Conservation (phyloP, 371 early-diverging fungal species). For the Mucor plumbeus region DNA sequence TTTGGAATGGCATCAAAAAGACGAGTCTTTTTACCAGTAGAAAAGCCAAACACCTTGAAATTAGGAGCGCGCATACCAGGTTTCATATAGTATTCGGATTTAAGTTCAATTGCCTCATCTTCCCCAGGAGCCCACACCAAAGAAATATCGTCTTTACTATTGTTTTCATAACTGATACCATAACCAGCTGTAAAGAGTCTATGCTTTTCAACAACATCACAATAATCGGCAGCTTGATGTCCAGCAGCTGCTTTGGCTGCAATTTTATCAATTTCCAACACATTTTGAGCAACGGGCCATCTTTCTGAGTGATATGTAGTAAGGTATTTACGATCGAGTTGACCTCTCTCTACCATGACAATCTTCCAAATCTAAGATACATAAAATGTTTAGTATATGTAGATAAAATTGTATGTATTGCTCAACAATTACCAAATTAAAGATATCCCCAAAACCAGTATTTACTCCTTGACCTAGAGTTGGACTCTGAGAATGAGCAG, state of each 20-base stretch:
- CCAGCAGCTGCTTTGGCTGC: conserved; percentile 51
- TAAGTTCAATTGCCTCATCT: neutral
- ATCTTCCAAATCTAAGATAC: conserved; percentile 45
- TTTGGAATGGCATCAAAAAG: conserved; percentile 33
- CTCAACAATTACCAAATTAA: conserved; percentile 40
- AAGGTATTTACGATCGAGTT: conserved; percentile 27
- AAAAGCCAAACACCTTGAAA: conserved; percentile 40
- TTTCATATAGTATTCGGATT: conserved; percentile 13
- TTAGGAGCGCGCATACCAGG: conserved; percentile 53
- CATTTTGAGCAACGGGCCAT: conserved; percentile 44
- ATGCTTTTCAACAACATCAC: conserved; percentile 40
- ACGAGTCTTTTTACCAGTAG: conserved; percentile 39
- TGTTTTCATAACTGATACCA: conserved; percentile 39
- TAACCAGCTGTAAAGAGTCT: conserved; percentile 48
- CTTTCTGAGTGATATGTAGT: conserved; percentile 43
- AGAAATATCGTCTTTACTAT: conserved; percentile 7
- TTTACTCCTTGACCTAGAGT: conserved; percentile 53
- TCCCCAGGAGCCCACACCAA: conserved; percentile 13
- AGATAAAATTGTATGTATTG: neutral
- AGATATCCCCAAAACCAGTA: conserved; percentile 53
- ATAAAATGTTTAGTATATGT: neutral
- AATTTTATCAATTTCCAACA: conserved; percentile 40
- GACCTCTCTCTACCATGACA: conserved; percentile 42
- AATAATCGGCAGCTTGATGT: conserved; percentile 37
- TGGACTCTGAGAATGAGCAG: conserved; percentile 53